These are phyloP conservation scores for Paxillus involutus DNA, from an alignment of 768 basidiomycete species.

Conservation along the genomic window DNA sequence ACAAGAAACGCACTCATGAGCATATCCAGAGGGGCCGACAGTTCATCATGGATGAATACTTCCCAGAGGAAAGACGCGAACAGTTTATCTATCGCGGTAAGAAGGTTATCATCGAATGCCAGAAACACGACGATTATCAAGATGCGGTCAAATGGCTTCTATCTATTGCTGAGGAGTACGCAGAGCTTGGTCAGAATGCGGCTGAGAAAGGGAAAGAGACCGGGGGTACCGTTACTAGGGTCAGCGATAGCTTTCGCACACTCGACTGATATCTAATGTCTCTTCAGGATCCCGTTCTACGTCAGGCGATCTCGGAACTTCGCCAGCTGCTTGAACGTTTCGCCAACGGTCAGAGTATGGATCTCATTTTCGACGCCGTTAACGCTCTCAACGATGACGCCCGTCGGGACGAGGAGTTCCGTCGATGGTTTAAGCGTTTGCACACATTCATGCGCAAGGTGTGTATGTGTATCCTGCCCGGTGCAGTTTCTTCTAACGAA, in stretches of 20 bases:
- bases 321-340: constrained; percentile 89
- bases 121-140: constrained; percentile 90
- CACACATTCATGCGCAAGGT: constrained; percentile 68
- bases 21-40: constrained; percentile 59
- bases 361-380: constrained; percentile 67
- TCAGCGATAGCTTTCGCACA: not conserved
- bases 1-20: constrained; percentile 56
- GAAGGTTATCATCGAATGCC: constrained; percentile 92
- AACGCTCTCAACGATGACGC: constrained; percentile 74
- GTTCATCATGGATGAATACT: constrained; percentile 79
- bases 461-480: constrained; percentile 1
- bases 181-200: constrained; percentile 45
- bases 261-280: constrained; percentile 14
- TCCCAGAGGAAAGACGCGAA: constrained; percentile 87
- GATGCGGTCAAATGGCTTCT: constrained; percentile 77
- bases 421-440: constrained; percentile 67
- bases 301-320: constrained; percentile 58
- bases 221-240: constrained; percentile 11
- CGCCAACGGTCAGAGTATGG: constrained; percentile 70
- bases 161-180: constrained; percentile 61
- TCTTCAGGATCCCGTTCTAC: constrained; percentile 53
- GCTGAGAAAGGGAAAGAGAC: constrained; percentile 33
- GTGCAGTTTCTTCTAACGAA: not conserved
- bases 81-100: constrained; percentile 93
- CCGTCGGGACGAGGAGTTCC: constrained; percentile 69